Base-by-base conservation (phyloP, 2,329 filamentous ascomycete species). In the Pseudopyricularia javanii region DNA sequence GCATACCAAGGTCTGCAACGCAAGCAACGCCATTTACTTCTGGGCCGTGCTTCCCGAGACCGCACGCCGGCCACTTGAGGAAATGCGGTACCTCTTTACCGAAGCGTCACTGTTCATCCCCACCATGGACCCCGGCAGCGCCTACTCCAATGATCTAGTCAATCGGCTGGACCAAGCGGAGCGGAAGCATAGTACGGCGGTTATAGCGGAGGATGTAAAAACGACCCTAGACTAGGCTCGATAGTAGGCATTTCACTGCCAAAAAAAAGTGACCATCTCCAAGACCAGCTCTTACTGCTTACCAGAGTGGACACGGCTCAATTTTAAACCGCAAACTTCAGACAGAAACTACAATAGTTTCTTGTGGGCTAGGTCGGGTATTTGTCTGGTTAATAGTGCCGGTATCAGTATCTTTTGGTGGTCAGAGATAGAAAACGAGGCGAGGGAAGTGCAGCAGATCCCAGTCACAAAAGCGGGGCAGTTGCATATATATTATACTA, bases 21-120 rank as follows among this genome's bases (percentile, higher is more conserved):
- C 83, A 33, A 61, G 59, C 24, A 63, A 63, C 53, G 59, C 60
- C 53, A 9, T 62, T 53, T 63, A 59, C 55, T 86, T 86, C 71
- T 85, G 76, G 70, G 68, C 74, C 3, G 64, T 84, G 49, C 69
- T 85, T 51, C 82, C 82, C 0, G 82, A 85, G 67, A 86, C 82
- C 0, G 74, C 74, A 55, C 76, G 74, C 58, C 68, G 79, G 20
- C 75, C 81, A 0, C 72, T 85, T 3, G 82, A 85, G 61, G 80
- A 83, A 65, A 83, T 83, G 80, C 80, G 81, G 61, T 73, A 75
- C 53, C 68, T 83, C 48, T 83, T 83, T 64, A 74, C 73, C 11
- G 70, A 82, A 60, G 78, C 81, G 1, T 80, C 81, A 12, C 71
- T 75, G 62, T 75, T 85, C 59, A 76, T 85, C 12, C 75, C 80